Evolutionary conservation across 2,329 filamentous ascomycete species (phyloP).

Genomic region (Huntiella savannae): DNA sequence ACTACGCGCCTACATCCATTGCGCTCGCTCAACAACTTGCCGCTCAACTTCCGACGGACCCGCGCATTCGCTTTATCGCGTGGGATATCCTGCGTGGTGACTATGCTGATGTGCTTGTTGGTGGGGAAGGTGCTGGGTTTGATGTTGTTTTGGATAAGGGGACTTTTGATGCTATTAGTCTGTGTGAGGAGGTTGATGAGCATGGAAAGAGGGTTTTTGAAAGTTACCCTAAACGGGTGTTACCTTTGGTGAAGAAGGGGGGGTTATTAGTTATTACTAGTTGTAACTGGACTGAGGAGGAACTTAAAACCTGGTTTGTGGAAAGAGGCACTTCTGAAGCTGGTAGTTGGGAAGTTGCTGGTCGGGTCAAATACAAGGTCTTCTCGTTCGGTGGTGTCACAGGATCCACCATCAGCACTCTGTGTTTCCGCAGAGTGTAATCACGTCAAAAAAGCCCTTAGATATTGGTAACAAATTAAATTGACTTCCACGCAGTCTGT

Average conservation of each 20-base stretch:
- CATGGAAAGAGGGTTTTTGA: slow-evolving; percentile 47
- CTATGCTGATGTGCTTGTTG: slow-evolving; percentile 19
- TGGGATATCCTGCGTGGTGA: slow-evolving; percentile 44
- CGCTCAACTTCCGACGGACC: slow-evolving; percentile 11
- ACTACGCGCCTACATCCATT: slow-evolving; percentile 65
- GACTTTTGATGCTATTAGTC: slow-evolving; percentile 84
- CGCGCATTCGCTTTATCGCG: slow-evolving; percentile 25
- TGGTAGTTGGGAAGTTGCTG: slow-evolving; percentile 36
- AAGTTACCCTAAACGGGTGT: slow-evolving; percentile 51
- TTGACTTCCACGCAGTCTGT: too few relatives aligned
- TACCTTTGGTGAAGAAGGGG: slow-evolving; percentile 46
- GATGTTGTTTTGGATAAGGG: slow-evolving; percentile 95
- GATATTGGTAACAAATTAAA: background rate
- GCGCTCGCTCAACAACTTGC: slow-evolving; percentile 51
- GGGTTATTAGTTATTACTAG: slow-evolving; percentile 75
- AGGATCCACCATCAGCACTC: slow-evolving; percentile 72
- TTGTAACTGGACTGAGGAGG: slow-evolving; percentile 93
- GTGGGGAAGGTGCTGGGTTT: slow-evolving; percentile 35
- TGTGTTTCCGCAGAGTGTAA: slow-evolving; percentile 49
- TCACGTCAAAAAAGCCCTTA: background rate
- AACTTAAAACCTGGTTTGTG: slow-evolving; percentile 65
- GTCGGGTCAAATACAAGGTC: slow-evolving; percentile 58
- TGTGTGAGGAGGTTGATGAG: slow-evolving; percentile 38
- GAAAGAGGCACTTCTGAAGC: slow-evolving; percentile 15
- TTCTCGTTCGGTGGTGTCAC: slow-evolving; percentile 81